phyloP scores from a whole-genome alignment of 164 flowering plant genomes.

The Cinnamomum chago region DNA sequence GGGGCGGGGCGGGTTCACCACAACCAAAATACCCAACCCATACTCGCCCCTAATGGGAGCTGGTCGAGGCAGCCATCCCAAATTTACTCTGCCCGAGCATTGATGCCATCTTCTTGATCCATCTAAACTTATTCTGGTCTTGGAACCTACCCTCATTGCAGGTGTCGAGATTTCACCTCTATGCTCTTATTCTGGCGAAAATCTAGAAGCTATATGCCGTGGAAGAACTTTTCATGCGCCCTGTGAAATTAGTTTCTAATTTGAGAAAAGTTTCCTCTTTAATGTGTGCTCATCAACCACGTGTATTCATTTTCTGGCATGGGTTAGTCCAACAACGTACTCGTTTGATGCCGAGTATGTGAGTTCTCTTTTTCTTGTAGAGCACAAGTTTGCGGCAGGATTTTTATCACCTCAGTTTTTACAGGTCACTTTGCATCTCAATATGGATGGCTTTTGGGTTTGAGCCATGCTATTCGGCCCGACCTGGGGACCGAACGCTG shows the following conservation, averaged over 20 bases:
- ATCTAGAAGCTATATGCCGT: conserved; percentile 94
- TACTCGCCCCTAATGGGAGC: too few species aligned
- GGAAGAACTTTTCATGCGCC: conserved; percentile 98
- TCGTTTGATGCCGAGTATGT: neutral
- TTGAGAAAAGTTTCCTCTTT: neutral
- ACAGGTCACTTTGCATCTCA: neutral
- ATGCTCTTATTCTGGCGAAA: conserved; percentile 91
- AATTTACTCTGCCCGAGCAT: neutral
- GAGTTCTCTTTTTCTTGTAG: neutral
- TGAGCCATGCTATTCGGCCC: too few species aligned
- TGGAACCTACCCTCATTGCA: conserved; percentile 14
- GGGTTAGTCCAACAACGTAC: neutral
- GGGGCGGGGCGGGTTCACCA: too few species aligned
- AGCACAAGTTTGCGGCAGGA: neutral
- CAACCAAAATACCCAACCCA: too few species aligned
- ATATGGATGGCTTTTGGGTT: too few species aligned
- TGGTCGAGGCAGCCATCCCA: too few species aligned
- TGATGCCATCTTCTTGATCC: neutral
- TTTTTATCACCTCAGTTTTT: neutral
- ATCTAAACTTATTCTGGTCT: conserved; percentile 2
- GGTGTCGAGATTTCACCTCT: conserved; percentile 98
- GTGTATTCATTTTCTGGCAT: neutral
- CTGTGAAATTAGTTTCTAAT: conserved; percentile 80
- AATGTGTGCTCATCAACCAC: neutral
- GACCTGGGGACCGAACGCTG: too few species aligned